phyloP scores from a whole-genome alignment of 345 rosid species.

The Syzygium aromaticum region DNA sequence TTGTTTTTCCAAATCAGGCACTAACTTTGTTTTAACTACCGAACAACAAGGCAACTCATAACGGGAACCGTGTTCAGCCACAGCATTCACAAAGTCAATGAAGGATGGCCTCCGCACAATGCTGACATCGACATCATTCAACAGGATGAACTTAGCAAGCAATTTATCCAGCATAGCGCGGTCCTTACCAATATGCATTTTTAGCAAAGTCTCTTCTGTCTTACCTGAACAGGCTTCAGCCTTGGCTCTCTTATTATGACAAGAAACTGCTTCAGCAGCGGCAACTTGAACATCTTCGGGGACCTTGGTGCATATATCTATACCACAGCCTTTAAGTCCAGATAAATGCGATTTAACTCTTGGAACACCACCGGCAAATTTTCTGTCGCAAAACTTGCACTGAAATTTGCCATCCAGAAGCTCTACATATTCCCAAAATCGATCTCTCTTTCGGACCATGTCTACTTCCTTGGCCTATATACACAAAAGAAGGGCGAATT shows the following conservation, averaged over 20 bases:
- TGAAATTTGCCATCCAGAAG: background rate
- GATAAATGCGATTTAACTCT: slow-evolving; percentile 8
- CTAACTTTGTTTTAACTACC: background rate
- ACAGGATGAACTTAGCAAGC: slow-evolving; percentile 1
- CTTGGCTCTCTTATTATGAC: background rate
- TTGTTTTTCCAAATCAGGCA: background rate
- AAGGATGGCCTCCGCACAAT: background rate
- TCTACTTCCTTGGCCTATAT: background rate
- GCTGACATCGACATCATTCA: background rate
- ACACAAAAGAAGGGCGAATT: background rate
- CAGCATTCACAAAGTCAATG: background rate
- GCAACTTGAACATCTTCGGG: background rate
- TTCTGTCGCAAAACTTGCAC: background rate
- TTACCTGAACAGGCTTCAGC: background rate
- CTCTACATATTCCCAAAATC: background rate
- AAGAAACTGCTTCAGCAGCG: background rate
- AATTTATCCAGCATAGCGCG: background rate
- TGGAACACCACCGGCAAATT: background rate
- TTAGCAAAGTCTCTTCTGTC: background rate
- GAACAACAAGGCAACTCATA: background rate
- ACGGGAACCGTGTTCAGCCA: background rate
- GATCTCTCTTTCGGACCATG: background rate
- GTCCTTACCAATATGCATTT: background rate
- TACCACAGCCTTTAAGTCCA: background rate
- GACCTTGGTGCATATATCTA: background rate